Percentiles rank a stretch among this genome's conserved stretches.
Evolutionary conservation across 345 rosid genomes (phyloP).

Genomic region (Populus euphratica): DNA sequence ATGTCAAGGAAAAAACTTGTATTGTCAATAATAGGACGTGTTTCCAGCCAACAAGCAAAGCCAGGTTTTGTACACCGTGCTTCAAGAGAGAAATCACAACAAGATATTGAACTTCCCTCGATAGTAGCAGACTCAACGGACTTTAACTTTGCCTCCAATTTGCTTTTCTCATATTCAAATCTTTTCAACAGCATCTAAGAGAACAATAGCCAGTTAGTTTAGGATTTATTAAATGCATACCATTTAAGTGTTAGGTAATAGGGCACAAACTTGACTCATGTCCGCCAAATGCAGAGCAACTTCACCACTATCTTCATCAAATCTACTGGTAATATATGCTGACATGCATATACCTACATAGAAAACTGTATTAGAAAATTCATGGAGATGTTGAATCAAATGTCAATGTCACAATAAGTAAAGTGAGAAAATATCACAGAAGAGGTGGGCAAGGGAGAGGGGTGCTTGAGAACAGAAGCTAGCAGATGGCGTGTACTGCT

Average conservation of each 20-base stretch:
- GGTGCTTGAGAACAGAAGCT: too few relatives aligned
- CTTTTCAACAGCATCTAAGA: slow-evolving; percentile 62
- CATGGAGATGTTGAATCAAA: not conserved
- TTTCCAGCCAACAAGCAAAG: slow-evolving; percentile 52
- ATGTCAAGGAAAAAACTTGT: slow-evolving; percentile 67
- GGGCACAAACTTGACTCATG: slow-evolving; percentile 55
- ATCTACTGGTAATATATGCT: slow-evolving; percentile 47
- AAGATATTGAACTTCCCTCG: slow-evolving; percentile 35
- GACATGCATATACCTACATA: slow-evolving; percentile 72
- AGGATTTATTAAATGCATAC: slow-evolving; percentile 12
- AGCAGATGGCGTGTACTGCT: too few relatives aligned
- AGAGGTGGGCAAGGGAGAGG: too few relatives aligned
- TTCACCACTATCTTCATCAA: slow-evolving; percentile 33
- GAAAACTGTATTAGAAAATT: not conserved
- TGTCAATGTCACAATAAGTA: too few relatives aligned
- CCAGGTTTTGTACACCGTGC: slow-evolving; percentile 45
- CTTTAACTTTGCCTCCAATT: slow-evolving; percentile 33
- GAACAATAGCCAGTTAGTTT: not conserved
- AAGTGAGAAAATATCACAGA: too few relatives aligned
- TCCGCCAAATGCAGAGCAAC: slow-evolving; percentile 55
- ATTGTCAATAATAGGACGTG: slow-evolving; percentile 48
- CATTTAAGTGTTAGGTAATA: slow-evolving; percentile 9
- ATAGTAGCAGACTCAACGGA: slow-evolving; percentile 22
- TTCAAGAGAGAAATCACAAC: slow-evolving; percentile 56
- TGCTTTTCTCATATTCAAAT: slow-evolving; percentile 55